These are phyloP conservation scores for Cyberlindnera xylosilytica DNA, from an alignment of 805 yeast genomes.

Conservation along the genomic window DNA sequence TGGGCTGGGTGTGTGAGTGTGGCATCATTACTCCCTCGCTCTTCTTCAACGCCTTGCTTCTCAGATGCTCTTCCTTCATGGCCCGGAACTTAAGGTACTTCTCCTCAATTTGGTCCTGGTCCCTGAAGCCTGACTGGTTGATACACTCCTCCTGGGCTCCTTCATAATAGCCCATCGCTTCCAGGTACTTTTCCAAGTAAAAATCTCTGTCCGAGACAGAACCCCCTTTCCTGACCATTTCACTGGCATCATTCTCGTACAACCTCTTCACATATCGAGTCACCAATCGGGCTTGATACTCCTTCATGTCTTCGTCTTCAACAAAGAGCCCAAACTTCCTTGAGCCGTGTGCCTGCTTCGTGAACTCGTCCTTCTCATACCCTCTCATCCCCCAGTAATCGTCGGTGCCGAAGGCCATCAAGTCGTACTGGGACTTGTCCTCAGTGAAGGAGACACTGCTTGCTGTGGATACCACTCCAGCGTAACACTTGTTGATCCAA, in stretches of 20 bases:
- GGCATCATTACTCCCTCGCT: too few species aligned
- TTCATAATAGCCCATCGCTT: too few species aligned
- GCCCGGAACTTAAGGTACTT: too few species aligned
- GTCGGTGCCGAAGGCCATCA: not conserved
- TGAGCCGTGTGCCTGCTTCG: not conserved
- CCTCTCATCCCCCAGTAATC: not conserved
- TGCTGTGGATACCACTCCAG: constrained; percentile 38
- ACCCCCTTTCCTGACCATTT: too few species aligned
- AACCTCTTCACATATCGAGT: constrained; percentile 41
- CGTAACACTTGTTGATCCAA: constrained; percentile 47
- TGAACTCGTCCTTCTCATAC: not conserved
- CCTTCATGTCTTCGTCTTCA: constrained; percentile 46
- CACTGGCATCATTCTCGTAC: constrained; percentile 30
- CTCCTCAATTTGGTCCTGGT: too few species aligned
- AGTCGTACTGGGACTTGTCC: not conserved
- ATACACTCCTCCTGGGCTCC: too few species aligned
- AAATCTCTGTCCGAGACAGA: too few species aligned
- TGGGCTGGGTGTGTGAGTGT: too few species aligned
- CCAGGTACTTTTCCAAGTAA: too few species aligned
- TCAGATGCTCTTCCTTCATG: too few species aligned
- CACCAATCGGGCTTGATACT: constrained; percentile 50
- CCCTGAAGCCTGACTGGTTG: too few species aligned
- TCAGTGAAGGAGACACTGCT: constrained; percentile 10
- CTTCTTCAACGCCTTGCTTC: too few species aligned
- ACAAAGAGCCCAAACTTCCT: constrained; percentile 29